phyloP scores from a whole-genome alignment of 164 flowering plant genomes.

The Tetracentron sinense region DNA sequence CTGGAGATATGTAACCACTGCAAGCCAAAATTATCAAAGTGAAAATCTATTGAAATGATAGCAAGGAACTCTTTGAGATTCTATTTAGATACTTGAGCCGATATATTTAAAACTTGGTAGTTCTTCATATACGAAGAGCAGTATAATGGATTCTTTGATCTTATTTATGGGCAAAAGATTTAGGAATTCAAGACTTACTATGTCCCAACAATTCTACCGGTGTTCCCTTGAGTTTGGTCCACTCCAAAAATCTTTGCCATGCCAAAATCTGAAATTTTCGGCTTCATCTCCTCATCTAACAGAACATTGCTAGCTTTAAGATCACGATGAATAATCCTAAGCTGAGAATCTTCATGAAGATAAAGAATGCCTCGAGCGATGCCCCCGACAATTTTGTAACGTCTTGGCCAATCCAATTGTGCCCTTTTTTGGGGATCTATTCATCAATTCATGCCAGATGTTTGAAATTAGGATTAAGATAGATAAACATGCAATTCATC shows the following conservation, averaged over 20 bases:
- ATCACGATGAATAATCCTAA: conserved; percentile 52
- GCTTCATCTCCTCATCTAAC: conserved; percentile 41
- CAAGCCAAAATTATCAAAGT: background rate
- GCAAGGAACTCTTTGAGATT: too few relatives aligned
- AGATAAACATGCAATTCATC: background rate
- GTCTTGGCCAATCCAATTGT: conserved; percentile 31
- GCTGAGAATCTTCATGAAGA: conserved; percentile 61
- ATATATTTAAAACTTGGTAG: too few relatives aligned
- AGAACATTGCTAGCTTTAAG: conserved; percentile 55
- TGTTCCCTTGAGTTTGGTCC: conserved; percentile 21
- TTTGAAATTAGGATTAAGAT: background rate
- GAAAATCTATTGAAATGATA: too few relatives aligned
- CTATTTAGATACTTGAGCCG: too few relatives aligned
- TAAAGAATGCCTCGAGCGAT: conserved; percentile 54
- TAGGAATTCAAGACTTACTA: conserved; percentile 31
- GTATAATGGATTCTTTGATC: too few relatives aligned
- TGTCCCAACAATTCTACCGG: conserved; percentile 33
- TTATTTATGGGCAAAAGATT: too few relatives aligned
- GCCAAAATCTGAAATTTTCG: conserved; percentile 61
- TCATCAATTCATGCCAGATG: background rate
- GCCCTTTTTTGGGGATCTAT: conserved; percentile 21
- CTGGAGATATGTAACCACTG: background rate
- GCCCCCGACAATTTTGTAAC: conserved; percentile 38
- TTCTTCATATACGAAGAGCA: too few relatives aligned
- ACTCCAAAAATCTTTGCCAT: conserved; percentile 39